A percentile compares a stretch with the other conserved stretches of the same genome.
Evolutionary conservation across 163 green algal genomes (phyloP).

Genomic region (Chlamydomonas reinhardtii): DNA sequence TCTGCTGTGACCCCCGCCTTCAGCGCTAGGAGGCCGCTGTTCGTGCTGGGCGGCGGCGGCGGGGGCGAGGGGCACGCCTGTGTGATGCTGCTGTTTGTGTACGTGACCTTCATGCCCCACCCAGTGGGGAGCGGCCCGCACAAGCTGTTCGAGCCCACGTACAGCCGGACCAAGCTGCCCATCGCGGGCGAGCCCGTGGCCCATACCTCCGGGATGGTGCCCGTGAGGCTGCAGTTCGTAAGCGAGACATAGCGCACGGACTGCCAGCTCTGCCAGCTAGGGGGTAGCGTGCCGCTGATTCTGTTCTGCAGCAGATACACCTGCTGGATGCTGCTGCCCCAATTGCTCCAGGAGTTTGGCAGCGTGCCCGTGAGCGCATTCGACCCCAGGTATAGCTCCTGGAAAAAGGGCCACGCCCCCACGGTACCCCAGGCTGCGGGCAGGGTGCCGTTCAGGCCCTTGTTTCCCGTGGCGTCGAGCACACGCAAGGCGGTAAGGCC

Average conservation of each 20-base stretch:
- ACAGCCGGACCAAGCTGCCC: not conserved
- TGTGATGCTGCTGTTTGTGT: not conserved
- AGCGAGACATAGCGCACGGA: constrained; percentile 19
- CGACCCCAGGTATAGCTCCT: constrained; percentile 32
- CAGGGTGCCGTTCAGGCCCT: constrained; percentile 32
- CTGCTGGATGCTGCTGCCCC: constrained; percentile 21
- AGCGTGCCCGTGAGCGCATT: constrained; percentile 56
- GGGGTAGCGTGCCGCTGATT: constrained; percentile 47
- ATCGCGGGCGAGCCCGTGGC: not conserved
- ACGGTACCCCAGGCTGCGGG: constrained; percentile 16
- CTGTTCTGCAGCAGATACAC: constrained; percentile 45
- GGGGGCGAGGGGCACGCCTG: constrained; percentile 4
- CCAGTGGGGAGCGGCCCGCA: constrained; percentile 7
- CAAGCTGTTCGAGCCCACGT: constrained; percentile 25
- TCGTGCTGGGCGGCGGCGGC: not conserved
- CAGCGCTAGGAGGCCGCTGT: not conserved
- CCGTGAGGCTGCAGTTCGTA: not conserved
- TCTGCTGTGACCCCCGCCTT: not conserved
- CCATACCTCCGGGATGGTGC: not conserved
- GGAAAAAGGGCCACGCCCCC: not conserved
- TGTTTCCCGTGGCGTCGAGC: not conserved
- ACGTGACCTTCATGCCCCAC: constrained; percentile 30
- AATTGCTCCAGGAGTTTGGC: constrained; percentile 49
- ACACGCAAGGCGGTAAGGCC: not conserved
- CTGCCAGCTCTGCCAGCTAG: constrained; percentile 5